phyloP scores from a whole-genome alignment of 148 eudicot species.

The Drosera capensis region DNA sequence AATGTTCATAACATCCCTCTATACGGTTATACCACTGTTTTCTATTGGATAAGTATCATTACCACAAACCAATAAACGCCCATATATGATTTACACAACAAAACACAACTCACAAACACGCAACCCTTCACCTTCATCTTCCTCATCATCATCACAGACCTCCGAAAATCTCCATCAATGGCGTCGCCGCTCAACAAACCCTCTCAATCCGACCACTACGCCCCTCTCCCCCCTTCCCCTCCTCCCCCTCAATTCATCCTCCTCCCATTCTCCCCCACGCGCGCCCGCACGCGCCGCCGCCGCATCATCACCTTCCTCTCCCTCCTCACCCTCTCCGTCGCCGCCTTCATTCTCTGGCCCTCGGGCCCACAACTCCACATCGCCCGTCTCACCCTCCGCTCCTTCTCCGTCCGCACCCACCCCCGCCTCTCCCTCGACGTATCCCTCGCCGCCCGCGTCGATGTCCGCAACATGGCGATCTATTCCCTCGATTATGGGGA shows the following conservation, averaged over 20 bases:
- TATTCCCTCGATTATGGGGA: constrained; percentile 27
- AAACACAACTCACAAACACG: no score
- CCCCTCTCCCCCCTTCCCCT: constrained; percentile 9
- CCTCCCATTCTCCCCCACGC: constrained; percentile 10
- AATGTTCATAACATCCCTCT: no score
- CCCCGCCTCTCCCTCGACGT: constrained; percentile 35
- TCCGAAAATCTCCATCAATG: no score
- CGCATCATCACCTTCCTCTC: constrained; percentile 8
- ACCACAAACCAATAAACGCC: no score
- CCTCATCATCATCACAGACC: no score
- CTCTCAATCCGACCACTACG: constrained; percentile 4
- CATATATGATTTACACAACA: no score
- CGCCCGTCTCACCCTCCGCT: constrained; percentile 24
- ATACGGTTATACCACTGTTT: no score
- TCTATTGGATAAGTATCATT: no score
- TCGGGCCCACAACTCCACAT: constrained; percentile 36
- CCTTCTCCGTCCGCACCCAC: constrained; percentile 21
- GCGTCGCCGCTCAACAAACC: no score
- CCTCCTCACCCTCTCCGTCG: constrained; percentile 20
- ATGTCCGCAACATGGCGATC: constrained; percentile 28
- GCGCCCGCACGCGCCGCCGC: constrained; percentile 16
- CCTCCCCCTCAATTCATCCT: constrained; percentile 25
- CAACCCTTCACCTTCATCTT: no score
- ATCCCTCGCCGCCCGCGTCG: constrained; percentile 28
- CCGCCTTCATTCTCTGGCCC: constrained; percentile 43